Conservation (phyloP, 345 rosid species). For the Citropsis articulata region DNA sequence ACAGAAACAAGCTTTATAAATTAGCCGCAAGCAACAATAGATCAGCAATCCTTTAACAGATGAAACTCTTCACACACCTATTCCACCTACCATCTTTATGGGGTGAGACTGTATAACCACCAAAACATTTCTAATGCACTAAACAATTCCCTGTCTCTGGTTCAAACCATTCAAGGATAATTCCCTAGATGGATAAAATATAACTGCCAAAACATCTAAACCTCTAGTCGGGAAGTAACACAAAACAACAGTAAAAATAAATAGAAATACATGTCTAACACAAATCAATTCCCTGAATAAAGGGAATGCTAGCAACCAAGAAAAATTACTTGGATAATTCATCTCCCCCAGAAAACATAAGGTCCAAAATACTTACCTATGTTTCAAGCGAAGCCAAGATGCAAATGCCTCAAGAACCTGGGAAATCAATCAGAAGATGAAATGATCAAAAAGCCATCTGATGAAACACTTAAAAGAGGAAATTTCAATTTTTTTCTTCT, state of each 20-base stretch:
- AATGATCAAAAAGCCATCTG: slow-evolving; percentile 22
- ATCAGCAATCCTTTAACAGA: background rate
- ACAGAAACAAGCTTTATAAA: background rate
- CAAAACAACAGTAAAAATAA: background rate
- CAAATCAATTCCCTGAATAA: background rate
- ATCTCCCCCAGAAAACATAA: background rate
- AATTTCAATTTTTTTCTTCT: background rate
- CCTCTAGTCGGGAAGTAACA: background rate
- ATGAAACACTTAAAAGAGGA: slow-evolving; percentile 6
- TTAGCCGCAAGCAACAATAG: background rate
- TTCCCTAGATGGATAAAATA: background rate
- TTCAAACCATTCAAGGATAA: background rate
- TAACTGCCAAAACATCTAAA: background rate
- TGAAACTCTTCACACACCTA: background rate
- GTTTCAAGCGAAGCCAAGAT: slow-evolving; percentile 93
- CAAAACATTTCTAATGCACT: too few relatives aligned
- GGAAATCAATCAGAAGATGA: slow-evolving; percentile 18
- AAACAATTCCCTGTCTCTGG: background rate
- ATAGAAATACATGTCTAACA: background rate
- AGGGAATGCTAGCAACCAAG: background rate
- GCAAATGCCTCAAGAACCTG: slow-evolving; percentile 99
- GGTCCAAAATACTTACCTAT: slow-evolving; percentile 50
- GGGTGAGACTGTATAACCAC: background rate
- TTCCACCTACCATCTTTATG: background rate
- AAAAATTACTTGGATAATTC: background rate